Evolutionary conservation across 2,329 filamentous ascomycete species (phyloP), one percentile per base, ranked within the genome.

Genomic region (Thielaviopsis populi): DNA sequence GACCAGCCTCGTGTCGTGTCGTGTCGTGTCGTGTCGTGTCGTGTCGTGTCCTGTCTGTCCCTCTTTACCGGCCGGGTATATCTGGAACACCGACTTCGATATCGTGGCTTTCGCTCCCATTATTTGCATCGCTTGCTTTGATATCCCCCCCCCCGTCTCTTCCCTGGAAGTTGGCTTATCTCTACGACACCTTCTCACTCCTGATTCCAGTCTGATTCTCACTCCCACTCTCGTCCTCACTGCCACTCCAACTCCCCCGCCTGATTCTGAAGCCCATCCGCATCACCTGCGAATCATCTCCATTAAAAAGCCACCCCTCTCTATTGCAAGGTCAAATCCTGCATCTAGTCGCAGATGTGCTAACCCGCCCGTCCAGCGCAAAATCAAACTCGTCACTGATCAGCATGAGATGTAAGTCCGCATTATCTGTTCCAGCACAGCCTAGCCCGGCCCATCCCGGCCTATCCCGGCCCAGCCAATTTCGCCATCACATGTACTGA

Each of bases 311-410:
- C 27, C 53, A 30, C 3, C 53, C 27, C 15, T 10, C 22, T 40
- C 6, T n/a, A 62, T 43, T 15, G 30, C 59, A 27, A 58, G 62
- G 67, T 67, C 64, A 67, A 41, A 4, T 37, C 33, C 33, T 37
- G 33, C 27, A 30, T 19, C 30, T 48, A 46, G 2, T 1, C 30
- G 11, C 17, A 56, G 30, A 19, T 19, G 40, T 59, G 19, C 50
- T 59, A 43, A 59, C 40, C 48, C 43, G 43, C 46, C 59, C 65
- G 76, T 86, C 71, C 88, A 96, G 82, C 85, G 94, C 72, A 88
- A 84, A 72, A 81, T 99, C 76, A 95, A 92, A 83, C 84, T 99
- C 77, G 82, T 96, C 69, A 97, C 94, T 61, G 86, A 94, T 78
- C 92, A 97, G 76, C 83, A 85, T 73, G 83, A 91, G 75, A 88